Conservation (phyloP, 495 filamentous ascomycete genomes). For the Penicillium bovifimosum region DNA sequence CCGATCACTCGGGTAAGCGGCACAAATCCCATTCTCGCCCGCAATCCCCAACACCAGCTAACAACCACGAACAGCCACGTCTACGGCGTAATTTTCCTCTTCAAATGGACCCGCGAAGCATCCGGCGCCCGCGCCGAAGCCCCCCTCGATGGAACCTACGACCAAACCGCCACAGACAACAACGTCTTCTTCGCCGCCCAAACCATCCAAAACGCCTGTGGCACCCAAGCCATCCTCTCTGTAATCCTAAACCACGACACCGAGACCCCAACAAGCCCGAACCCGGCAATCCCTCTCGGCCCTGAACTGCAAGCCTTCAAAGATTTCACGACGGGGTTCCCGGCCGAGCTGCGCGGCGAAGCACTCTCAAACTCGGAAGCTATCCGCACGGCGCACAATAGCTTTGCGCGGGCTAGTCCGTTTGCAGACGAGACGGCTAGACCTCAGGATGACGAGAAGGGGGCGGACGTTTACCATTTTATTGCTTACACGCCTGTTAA, state of each 20-base stretch:
- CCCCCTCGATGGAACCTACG: constrained; percentile 72
- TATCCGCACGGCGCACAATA: constrained; percentile 90
- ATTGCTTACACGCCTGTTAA: constrained; percentile 86
- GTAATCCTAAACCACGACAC: constrained; percentile 81
- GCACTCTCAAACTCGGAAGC: constrained; percentile 66
- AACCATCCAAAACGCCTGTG: constrained; percentile 99
- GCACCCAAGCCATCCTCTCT: constrained; percentile 90
- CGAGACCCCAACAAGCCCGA: constrained; percentile 11
- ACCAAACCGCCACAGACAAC: constrained; percentile 59
- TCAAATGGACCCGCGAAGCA: constrained; percentile 86
- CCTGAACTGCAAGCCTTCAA: constrained; percentile 67
- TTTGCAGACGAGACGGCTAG: constrained; percentile 85
- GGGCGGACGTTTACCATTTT: constrained; percentile 88
- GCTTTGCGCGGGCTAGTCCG: constrained; percentile 79
- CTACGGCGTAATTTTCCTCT: constrained; percentile 98
- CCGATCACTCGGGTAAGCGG: constrained; percentile 52
- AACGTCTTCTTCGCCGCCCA: constrained; percentile 91
- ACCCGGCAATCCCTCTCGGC: constrained; percentile 43
- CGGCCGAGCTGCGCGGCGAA: constrained; percentile 68
- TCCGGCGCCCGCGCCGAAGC: constrained; percentile 53
- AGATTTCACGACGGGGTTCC: constrained; percentile 85
- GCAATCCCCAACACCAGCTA: constrained; percentile 10
- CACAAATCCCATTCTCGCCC: neutral
- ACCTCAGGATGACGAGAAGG: constrained; percentile 47
- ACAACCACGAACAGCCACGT: constrained; percentile 53